Base-by-base conservation (phyloP, 2,329 filamentous ascomycete genomes). In the Fusarium mexicanum region DNA sequence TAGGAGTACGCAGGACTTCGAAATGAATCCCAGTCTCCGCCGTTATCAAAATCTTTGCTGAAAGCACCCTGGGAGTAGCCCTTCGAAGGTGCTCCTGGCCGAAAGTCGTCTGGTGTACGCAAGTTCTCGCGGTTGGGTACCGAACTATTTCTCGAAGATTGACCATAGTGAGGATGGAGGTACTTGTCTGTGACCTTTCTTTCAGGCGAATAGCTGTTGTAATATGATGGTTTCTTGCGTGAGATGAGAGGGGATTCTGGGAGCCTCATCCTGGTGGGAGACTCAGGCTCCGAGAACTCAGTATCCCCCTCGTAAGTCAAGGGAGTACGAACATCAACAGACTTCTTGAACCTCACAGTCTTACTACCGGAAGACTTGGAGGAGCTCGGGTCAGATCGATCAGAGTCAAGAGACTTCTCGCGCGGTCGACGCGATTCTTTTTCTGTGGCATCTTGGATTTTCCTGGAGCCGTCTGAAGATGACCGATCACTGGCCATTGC, bases 291-390 rank as follows among this genome's bases (percentile, higher is more conserved):
- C 14, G 71, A 71, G 35, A 57, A 50, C 22, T 75, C 72, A 24
- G 46, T 26, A 40, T 75, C 65, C 22, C 47, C 50, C 8, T 63
- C 61, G 22, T 65, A 61, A 8, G 67, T 61, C 22, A 68, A 54
- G 12, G 75, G 53, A 20, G 67, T 63, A 41, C 71, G 72, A 44
- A 73, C 71, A 14, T 79, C 65, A 8, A 78, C 70, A 16, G 68
- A 71, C 14, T 73, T 47, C 37, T 72, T 76, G 67, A 80, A 80
- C 22, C 76, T 76, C 12, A 79, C 75, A 22, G 75, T 78, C 51
- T 79, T 80, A 67, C 73, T 77, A 18, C 70, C 59, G 6, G 73
- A 72, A 18, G 77, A 78, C 48, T 73, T 79, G 5, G 68, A 46
- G 9, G 77, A 79, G n/a, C 63, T 71, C 41, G 72, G 71, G 2